Evolutionary conservation across 2,329 filamentous ascomycete genomes (phyloP).

Genomic region (Aspergillus luchuensis): DNA sequence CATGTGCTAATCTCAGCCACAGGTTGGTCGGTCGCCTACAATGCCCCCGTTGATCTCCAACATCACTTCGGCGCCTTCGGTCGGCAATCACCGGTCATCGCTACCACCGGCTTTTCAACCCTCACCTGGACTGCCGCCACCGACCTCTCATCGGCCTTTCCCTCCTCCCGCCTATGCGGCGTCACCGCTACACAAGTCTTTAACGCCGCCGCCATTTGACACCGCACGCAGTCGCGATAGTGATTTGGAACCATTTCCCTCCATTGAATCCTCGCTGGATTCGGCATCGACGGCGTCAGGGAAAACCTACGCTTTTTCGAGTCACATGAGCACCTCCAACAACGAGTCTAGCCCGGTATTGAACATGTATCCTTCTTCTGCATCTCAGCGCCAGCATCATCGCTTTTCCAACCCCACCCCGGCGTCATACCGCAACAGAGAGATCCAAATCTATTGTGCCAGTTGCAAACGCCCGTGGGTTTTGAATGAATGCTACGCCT

Average conservation of each 20-base stretch:
- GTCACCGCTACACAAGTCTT: constrained; percentile 84
- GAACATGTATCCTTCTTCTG: constrained; percentile 39
- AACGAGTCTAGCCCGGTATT: constrained; percentile 63
- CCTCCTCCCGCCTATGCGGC: constrained; percentile 68
- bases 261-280: constrained; percentile 78
- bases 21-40: constrained; percentile 45
- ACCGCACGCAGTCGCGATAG: constrained; percentile 53
- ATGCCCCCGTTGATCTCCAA: constrained; percentile 42
- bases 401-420: constrained; percentile 57
- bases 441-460: constrained; percentile 88
- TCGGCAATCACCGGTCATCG: constrained; percentile 59
- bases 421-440: constrained; percentile 45
- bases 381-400: constrained; percentile 41
- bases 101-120: constrained; percentile 62
- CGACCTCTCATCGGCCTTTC: constrained; percentile 48
- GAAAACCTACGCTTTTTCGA: constrained; percentile 70
- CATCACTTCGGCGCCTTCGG: constrained; percentile 42
- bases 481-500: constrained; percentile 84
- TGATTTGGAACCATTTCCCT: constrained; percentile 78
- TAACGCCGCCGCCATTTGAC: constrained; percentile 77
- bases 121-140: constrained; percentile 43
- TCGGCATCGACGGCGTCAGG: constrained; percentile 52
- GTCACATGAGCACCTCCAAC: constrained; percentile 66
- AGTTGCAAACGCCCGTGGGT: constrained; percentile 77
- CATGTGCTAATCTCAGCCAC: constrained; percentile 37